phyloP scores from a whole-genome alignment of 805 yeast genomes.

The Tetrapisispora pingtungensis region DNA sequence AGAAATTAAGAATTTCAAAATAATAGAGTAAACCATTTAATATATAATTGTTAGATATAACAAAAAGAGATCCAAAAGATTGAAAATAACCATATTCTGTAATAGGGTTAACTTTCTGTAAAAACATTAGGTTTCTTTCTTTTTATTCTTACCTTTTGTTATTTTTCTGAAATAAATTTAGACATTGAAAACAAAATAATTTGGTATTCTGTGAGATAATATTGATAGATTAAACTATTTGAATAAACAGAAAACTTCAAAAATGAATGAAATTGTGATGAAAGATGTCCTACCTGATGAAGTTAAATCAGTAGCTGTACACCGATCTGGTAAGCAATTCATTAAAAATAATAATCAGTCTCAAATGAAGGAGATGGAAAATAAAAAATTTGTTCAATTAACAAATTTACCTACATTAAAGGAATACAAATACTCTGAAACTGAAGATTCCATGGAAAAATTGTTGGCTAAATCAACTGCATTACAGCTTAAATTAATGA shows the following conservation, averaged over 20 bases:
- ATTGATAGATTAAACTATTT: too few species aligned
- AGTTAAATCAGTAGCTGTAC: not conserved
- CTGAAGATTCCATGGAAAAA: slow-evolving; percentile 8
- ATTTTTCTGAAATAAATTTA: too few species aligned
- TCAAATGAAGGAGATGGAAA: not conserved
- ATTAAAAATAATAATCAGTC: not conserved
- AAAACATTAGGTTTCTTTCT: too few species aligned
- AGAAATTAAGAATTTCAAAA: too few species aligned
- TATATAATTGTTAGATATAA: too few species aligned
- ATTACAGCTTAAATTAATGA: slow-evolving; percentile 28
- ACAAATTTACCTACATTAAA: slow-evolving; percentile 16
- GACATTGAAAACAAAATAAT: too few species aligned
- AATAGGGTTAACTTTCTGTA: too few species aligned
- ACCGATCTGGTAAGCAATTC: not conserved
- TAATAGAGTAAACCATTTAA: too few species aligned
- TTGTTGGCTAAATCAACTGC: slow-evolving; percentile 29
- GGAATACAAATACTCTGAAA: slow-evolving; percentile 10
- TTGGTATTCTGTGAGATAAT: too few species aligned
- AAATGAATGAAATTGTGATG: not conserved
- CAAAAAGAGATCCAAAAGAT: too few species aligned
- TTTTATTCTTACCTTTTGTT: too few species aligned
- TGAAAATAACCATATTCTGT: too few species aligned
- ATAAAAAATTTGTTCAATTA: slow-evolving; percentile 8
- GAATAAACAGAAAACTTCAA: not conserved
- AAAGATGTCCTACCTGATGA: not conserved